Base-by-base conservation (phyloP, 139 green algal species). In the Tetratostichococcus sp. region DNA sequence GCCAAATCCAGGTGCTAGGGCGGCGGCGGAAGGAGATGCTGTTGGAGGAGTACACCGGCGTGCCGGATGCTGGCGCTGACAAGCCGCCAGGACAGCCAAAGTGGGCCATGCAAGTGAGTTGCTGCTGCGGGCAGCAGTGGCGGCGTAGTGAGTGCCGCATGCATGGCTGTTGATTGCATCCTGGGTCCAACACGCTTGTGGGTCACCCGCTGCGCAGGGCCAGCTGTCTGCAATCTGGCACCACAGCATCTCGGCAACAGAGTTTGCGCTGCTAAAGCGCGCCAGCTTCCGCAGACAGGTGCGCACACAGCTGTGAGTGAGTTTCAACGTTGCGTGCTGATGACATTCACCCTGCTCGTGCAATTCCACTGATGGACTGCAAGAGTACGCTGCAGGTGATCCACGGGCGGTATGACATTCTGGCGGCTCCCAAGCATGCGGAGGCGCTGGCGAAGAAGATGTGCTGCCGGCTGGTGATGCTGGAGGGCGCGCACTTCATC, bases 191-290 rank as follows among this genome's bases (percentile, higher is more conserved):
- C n/a, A n/a, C n/a, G n/a, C n/a, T 11, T 50, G 39, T 50, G 6
- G 39, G 39, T 11, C 26, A 17, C 14, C 11, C 26, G 17, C 17
- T 25, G 50, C 82, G 43, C 74, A 82, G 73, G 86, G 86, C 6
- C 86, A 90, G 75, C 67, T 88, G 74, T n/a, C 67, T 30, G 84
- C 86, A 8, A 77, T 85, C 26, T 90, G 84, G 84, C 70, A 65
- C 22, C 86, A 90, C 74, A 71, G 67, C 4, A 42, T 89, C 11
- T 79, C 32, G 35, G 25, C 67, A n/a, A 39, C 43, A 35, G 73
- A 86, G 30, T 2, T 71, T 70, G 28, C 26, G 1, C 35, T n/a
- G n/a, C 70, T 81, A 25, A 62, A 62, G 62, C 62, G 22, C 5
- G 62, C 62, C 28, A 34, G 4, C 26, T 68, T 68, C 62, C 62